These are phyloP conservation scores for Puccinia polysora DNA, from an alignment of 1,284 basidiomycete species.

Conservation along the genomic window DNA sequence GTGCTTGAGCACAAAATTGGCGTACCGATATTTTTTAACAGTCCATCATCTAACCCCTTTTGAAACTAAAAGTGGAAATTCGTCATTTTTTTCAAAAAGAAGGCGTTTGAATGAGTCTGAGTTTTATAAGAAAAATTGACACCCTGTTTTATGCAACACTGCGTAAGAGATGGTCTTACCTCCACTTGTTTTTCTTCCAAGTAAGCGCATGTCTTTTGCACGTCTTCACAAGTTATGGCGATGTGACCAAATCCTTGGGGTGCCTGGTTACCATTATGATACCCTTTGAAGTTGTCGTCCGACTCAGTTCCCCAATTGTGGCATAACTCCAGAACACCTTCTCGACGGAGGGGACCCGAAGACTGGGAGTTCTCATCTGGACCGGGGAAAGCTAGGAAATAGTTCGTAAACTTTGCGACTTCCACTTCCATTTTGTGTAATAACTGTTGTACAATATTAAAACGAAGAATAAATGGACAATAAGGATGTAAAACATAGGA, in stretches of 20 bases:
- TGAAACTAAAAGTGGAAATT: conserved; percentile 61
- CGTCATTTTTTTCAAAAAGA: neutral
- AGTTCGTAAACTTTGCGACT: conserved; percentile 47
- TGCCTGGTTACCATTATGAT: conserved; percentile 76
- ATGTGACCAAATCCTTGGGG: conserved; percentile 61
- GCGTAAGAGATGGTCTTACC: neutral
- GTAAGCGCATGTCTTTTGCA: conserved; percentile 75
- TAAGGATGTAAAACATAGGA: too few relatives aligned
- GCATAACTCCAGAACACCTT: conserved; percentile 77
- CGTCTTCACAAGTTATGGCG: conserved; percentile 74
- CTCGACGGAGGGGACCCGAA: conserved; percentile 50
- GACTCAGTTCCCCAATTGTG: conserved; percentile 74
- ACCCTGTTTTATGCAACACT: neutral
- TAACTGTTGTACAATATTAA: conserved; percentile 51
- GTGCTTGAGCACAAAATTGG: neutral
- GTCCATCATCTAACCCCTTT: conserved; percentile 78
- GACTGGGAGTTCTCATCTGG: conserved; percentile 50
- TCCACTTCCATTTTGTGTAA: conserved; percentile 1
- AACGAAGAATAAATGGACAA: too few relatives aligned
- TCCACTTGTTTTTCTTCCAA: conserved; percentile 73
- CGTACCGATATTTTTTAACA: conserved; percentile 60
- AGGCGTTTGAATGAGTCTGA: neutral
- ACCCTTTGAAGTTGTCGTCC: conserved; percentile 71
- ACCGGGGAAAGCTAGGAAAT: conserved; percentile 47
- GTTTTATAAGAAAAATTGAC: neutral